Base-by-base conservation (phyloP, 176 grass and related monocot genomes). In the Lolium multiflorum region DNA sequence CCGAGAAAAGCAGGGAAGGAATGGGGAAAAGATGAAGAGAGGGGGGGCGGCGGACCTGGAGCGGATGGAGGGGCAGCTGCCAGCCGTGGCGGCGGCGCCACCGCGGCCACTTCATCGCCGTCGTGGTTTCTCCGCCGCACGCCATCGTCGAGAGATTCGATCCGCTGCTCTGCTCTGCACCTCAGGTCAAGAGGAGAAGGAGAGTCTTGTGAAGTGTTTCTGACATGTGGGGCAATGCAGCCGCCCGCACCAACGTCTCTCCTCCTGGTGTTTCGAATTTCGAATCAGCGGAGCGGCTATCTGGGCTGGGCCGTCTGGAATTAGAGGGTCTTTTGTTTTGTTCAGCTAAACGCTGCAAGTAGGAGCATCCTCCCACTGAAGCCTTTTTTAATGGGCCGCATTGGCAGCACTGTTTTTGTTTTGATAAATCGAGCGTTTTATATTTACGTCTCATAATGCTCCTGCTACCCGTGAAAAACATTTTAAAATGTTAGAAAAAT, bases 51-150 rank as follows among this genome's bases (percentile, higher is more conserved):
- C 71, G 31, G 31, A 95, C 96, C 96, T 98, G 94, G 64, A 99
- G 92, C 6, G 90, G 94, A 86, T 99, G 97, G 61, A 96, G 94
- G 14, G 97, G 97, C 4, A 89, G 90, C 81, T 99, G 90, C 94
- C 97, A 99, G 15, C 97, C 94, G 71, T 99, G 97, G 31, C 94
- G 74, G 24, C 97, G 89, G 11, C 80, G 44, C 88, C 77, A 89
- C 6, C 18, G 73, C 6, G 74, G 73, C 73, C 74, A 82, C 48
- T 62, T 12, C 71, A 37, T 64, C 44, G 14, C 67, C 76, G 67
- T 13, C 74, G 64, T 24, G 70, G n/a, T n/a, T 6, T 82, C 71
- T 16, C 78, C 59, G 59, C 54, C 41, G 35, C 59, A 26, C 15
- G 2, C 26, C 78, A 20, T 62, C 59, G 22, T 4, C 3, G 41